Base-by-base conservation (phyloP, 768 basidiomycete species). In the Amanita molliuscula region DNA sequence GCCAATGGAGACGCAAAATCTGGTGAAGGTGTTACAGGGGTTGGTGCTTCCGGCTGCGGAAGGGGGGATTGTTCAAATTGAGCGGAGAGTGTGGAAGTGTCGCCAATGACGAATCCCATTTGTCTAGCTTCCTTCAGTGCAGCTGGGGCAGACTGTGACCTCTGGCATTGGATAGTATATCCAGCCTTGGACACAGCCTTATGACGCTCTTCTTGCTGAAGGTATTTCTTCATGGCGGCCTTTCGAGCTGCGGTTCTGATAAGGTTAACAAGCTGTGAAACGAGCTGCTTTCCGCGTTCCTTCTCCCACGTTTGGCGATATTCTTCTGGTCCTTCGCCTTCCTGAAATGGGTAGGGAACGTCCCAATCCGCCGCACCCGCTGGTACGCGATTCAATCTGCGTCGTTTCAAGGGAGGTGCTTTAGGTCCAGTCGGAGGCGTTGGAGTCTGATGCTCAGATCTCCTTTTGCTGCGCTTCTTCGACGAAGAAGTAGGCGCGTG, bases 311-410 rank as follows among this genome's bases (percentile, higher is more conserved):
- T 80, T 46, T 68, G 61, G 7, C 65, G 70, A 61, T 89, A 89
- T n/a, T 71, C 68, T 15, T 73, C 60, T 2, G 88, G 84, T 1
- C 83, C 88, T 55, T 90, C 82, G 25, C 84, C 88, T 43, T 72
- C 66, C 35, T 62, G 64, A 54, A 89, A 89, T 5, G 88, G 88
- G 61, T 81, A 89, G 0, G 88, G 88, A 0, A 89, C 76, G 56
- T 88, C 85, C 88, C 88, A 90, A 58, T 88, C 85, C 1, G 63
- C 72, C 1, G 88, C 88, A 9, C 88, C 88, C 18, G 88, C 88
- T 29, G 88, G 88, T 11, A 90, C 85, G 7, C 69, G 65, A 50
- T 70, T 71, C 11, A 88, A 67, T 56, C 76, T 84, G 25, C 85
- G 74, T 53, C 77, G 79, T 64, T 86, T 88, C 16, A 57, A 42